Conservation (phyloP, 768 basidiomycete species). For the Xerocomellus intermedius region DNA sequence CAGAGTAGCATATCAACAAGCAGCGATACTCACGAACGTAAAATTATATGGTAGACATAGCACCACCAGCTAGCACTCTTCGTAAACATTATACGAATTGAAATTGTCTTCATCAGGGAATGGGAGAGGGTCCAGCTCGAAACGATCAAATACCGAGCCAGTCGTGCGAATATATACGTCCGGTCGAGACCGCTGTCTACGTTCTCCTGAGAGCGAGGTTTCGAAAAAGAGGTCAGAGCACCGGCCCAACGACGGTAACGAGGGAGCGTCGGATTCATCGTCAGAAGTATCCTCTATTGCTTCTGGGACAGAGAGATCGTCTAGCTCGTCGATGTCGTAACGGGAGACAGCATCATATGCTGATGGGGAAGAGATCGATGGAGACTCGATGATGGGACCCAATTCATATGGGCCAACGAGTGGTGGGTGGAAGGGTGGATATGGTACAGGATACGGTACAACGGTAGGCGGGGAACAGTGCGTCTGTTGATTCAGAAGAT, state of each 20-base stretch:
- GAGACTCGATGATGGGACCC: constrained; percentile 41
- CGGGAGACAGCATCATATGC: constrained; percentile 61
- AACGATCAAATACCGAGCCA: constrained; percentile 59
- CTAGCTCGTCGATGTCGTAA: constrained; percentile 58
- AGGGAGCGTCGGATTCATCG: constrained; percentile 74
- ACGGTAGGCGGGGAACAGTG: constrained; percentile 48
- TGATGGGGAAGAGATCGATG: constrained; percentile 38
- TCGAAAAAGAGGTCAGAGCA: constrained; percentile 58
- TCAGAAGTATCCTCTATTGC: constrained; percentile 84
- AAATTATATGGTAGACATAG: constrained; percentile 31
- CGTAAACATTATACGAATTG: constrained; percentile 52
- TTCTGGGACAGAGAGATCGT: constrained; percentile 71
- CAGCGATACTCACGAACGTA: constrained; percentile 17
- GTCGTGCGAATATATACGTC: constrained; percentile 63
- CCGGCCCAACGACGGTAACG: constrained; percentile 58
- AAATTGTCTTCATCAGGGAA: constrained; percentile 53
- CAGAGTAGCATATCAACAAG: constrained; percentile 30
- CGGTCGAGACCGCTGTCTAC: constrained; percentile 47
- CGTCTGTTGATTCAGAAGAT: constrained; percentile 55
- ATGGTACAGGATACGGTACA: constrained; percentile 61
- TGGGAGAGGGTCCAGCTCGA: constrained; percentile 70
- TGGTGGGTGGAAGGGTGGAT: constrained; percentile 61
- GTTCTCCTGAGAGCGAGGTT: constrained; percentile 49
- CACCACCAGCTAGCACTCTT: constrained; percentile 68
- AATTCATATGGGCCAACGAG: constrained; percentile 53